Evolutionary conservation across 768 basidiomycete genomes (phyloP), one percentile per base, ranked within the genome.

Genomic region (Suillus ampliporus): DNA sequence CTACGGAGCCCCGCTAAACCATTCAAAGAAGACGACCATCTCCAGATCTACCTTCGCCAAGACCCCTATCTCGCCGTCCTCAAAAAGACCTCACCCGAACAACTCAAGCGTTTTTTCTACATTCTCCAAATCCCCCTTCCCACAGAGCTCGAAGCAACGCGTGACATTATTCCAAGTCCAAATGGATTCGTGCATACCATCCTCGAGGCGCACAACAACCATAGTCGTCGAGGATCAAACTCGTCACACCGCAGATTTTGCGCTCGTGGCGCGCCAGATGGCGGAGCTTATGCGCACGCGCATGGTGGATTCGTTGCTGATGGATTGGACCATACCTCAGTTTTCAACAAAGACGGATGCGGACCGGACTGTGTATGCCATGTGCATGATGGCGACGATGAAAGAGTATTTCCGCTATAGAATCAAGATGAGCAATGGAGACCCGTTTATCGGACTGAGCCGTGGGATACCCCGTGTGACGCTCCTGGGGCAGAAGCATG

Each of bases 381-480:
- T 80, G 38, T 69, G 77, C 51, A 75, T 80, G 71, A 82, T 84
- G 80, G 73, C 78, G 5, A 77, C 75, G 19, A 64, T 80, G 68
- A 78, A 81, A 61, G 58, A 73, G n/a, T 81, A 77, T 61, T 82
- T 83, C 68, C 34, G 67, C 7, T 80, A 78, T 64, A 70, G 65
- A 37, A 54, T 63, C 38, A 26, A 47, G 23, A 26, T 8, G 23
- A 8, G 23, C 46, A 23, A 14, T 26, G 14, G 15, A 26, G 15
- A 23, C 13, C 2, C 5, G n/a, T 68, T 77, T 35, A 47, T n/a
- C n/a, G n/a, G 47, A 11, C 53, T 72, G 10, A 63, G 61, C 17
- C 82, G 82, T 48, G 81, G 84, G 2, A 77, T 84, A 4, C 81
- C 83, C 17, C 74, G 68, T 37, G 74, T 85, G 52, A 83, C 81